These are phyloP conservation scores for Lizonia empirigonia DNA, from an alignment of 2,329 filamentous ascomycete species.

Conservation along the genomic window DNA sequence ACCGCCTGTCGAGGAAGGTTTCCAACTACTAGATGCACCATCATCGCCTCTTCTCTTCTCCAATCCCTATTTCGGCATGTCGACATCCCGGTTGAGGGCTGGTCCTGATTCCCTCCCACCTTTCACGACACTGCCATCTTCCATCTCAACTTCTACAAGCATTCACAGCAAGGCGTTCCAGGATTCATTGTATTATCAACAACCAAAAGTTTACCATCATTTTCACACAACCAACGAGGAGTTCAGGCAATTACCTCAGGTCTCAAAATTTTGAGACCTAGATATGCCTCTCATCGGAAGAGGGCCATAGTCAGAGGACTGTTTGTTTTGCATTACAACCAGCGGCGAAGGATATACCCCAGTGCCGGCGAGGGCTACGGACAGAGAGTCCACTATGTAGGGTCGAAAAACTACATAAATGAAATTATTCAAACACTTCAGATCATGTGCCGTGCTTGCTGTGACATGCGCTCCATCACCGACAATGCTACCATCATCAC, in stretches of 20 bases:
- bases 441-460: neutral
- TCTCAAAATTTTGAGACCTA: conserved; percentile 21
- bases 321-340: conserved; percentile 35
- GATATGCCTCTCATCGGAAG: conserved; percentile 23
- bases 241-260: conserved; percentile 14
- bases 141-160: conserved; percentile 13
- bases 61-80: conserved; percentile 13
- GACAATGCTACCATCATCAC: neutral
- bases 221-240: conserved; percentile 45
- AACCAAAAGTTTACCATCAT: conserved; percentile 26
- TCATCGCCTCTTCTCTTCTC: conserved; percentile 12
- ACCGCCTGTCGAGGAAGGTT: conserved; percentile 42
- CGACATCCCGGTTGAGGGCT: conserved; percentile 38
- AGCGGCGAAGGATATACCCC: conserved; percentile 46
- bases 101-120: conserved; percentile 48
- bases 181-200: conserved; percentile 17
- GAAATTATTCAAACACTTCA: conserved; percentile 9
- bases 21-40: conserved; percentile 32
- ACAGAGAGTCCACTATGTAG: conserved; percentile 18
- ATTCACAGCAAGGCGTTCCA: conserved; percentile 33
- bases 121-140: neutral
- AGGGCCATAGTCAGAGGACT: conserved; percentile 25
- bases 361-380: conserved; percentile 39
- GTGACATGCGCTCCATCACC: neutral
- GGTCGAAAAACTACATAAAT: conserved; percentile 15